A percentile compares a stretch with the other conserved stretches of the same genome.
phyloP scores from a whole-genome alignment of 257 asterid genomes.

The Handroanthus guayacan region DNA sequence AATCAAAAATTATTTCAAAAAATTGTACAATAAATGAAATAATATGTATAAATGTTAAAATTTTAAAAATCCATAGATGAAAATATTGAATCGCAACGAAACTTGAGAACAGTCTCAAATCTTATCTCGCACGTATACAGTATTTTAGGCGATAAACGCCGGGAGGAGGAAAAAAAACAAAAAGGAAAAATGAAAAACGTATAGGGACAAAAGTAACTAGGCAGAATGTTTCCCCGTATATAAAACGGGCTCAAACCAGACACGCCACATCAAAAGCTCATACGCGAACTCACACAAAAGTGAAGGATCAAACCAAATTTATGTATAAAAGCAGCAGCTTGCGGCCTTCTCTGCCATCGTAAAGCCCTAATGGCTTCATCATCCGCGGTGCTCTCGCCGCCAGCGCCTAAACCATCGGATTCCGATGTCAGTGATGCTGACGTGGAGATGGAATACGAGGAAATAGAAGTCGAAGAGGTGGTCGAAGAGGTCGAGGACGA shows the following conservation, averaged over 20 bases:
- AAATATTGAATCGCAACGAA: too few species aligned
- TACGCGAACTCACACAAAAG: background rate
- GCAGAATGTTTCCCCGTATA: background rate
- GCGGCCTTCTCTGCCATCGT: conserved; percentile 2
- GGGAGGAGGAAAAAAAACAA: too few species aligned
- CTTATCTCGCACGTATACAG: too few species aligned
- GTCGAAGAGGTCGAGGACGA: conserved; percentile 39
- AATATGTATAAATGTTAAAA: too few species aligned
- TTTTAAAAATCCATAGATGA: too few species aligned
- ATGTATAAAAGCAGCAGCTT: conserved; percentile 9
- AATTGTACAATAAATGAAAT: too few species aligned
- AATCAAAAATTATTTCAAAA: too few species aligned
- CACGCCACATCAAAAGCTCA: conserved; percentile 17
- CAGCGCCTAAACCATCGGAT: conserved; percentile 28
- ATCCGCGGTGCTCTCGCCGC: conserved; percentile 36
- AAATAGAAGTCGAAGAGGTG: conserved; percentile 54
- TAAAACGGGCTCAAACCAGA: background rate
- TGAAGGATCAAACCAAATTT: background rate
- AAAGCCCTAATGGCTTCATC: conserved; percentile 47
- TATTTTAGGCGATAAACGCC: too few species aligned
- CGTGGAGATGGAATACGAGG: conserved; percentile 55
- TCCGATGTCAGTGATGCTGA: conserved; percentile 39
- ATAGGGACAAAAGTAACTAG: background rate
- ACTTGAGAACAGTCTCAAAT: too few species aligned
- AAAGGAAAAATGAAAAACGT: too few species aligned